Conservation (phyloP, 441 rosid species). For the Euphorbia schlechtendalii region DNA sequence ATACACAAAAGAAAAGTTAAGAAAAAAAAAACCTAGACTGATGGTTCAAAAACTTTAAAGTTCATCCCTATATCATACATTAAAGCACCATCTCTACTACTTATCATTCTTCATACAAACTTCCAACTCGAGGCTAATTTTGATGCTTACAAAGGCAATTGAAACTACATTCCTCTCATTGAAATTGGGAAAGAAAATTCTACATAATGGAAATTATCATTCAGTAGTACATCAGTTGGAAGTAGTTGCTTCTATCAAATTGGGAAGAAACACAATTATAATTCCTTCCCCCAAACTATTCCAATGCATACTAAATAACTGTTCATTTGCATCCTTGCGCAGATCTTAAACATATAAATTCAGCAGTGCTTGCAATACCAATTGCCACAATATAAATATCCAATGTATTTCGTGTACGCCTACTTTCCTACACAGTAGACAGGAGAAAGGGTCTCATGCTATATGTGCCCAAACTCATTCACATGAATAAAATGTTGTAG, state of each 20-base stretch:
- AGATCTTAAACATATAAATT: neutral
- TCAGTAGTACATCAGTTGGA: neutral
- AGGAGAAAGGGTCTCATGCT: conserved; percentile 2
- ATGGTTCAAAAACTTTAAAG: neutral
- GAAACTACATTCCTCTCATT: neutral
- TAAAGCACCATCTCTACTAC: neutral
- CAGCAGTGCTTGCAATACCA: neutral
- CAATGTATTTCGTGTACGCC: neutral
- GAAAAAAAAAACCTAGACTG: neutral
- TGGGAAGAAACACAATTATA: neutral
- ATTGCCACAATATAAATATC: neutral
- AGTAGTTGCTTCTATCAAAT: neutral
- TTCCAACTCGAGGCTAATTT: neutral
- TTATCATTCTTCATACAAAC: neutral
- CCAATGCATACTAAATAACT: neutral
- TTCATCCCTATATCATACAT: neutral
- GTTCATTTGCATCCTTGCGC: neutral
- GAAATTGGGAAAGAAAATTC: too few relatives aligned
- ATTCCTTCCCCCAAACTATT: neutral
- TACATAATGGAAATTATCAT: neutral
- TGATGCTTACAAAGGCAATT: neutral
- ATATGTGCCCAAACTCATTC: neutral
- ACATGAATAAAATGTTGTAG: neutral
- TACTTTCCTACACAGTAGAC: neutral
- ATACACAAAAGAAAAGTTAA: neutral